Base-by-base conservation (phyloP, 768 basidiomycete species). In the Cytidiella melzeri region DNA sequence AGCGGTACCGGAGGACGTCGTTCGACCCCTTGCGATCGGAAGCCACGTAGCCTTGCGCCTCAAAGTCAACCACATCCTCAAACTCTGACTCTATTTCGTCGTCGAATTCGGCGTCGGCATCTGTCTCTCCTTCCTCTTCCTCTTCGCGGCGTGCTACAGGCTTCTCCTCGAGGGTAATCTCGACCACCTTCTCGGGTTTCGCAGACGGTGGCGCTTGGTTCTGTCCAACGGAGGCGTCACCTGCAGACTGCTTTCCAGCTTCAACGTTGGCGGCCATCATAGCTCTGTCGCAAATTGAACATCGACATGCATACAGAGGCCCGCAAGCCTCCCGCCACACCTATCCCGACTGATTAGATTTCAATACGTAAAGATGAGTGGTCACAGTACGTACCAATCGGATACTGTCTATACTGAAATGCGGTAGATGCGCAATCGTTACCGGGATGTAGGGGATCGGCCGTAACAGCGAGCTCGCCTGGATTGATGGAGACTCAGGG, bases 261-360 rank as follows among this genome's bases (percentile, higher is more conserved):
- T 66, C 67, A 24, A 73, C 69, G 50, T 77, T 80, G 4, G 75
- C 77, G 42, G 68, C 68, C 21, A 73, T 63, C 61, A 78, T 74
- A 6, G 86, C 80, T 21, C 87, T 79, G 54, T 85, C 79, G 61
- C 86, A 88, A 36, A 87, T 80, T n/a, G 72, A 69, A 61, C 86
- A 87, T 45, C 78, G 73, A 60, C 86, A 88, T 39, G 83, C 79
- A 60, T 82, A 88, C 38, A 88, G 55, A 0, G 84, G 85, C 3
- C 76, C 72, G 61, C 81, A 86, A 0, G 84, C 86, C 51, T 87
- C 84, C 34, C 83, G 73, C 86, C 86, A 88, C 7, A 79, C 72
- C 85, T 87, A 60, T 25, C 38, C 48, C 36, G 24, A 3, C 30
- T 28, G 19, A 51, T 12, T 19, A 45, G 10, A 30, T 36, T 27